Conservation (phyloP, 1,139 yeast species). For the Taphrina communis region DNA sequence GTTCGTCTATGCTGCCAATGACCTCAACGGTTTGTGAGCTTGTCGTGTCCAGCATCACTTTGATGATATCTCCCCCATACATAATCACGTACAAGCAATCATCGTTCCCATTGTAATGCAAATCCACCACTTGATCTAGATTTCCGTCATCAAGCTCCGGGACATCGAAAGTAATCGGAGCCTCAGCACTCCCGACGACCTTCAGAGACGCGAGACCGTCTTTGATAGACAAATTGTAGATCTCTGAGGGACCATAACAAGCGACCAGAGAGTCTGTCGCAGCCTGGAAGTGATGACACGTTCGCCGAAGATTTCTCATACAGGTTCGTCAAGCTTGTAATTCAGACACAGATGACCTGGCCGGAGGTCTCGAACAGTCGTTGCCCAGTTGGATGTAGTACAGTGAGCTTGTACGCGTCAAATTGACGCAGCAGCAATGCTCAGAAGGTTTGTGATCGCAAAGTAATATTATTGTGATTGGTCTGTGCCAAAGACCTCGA, state of each 20-base stretch:
- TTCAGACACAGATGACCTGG: not conserved
- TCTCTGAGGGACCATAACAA: conserved; percentile 1
- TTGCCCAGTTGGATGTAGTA: too few species aligned
- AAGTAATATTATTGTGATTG: too few species aligned
- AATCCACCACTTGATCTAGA: conserved; percentile 2
- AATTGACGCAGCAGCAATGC: too few species aligned
- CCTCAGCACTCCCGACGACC: too few species aligned
- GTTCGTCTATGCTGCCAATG: conserved; percentile 83
- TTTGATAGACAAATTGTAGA: not conserved
- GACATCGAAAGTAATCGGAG: conserved; percentile 1
- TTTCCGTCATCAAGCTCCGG: conserved; percentile 2
- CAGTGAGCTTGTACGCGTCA: too few species aligned
- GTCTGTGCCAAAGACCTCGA: too few species aligned
- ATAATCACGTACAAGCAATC: conserved; percentile 48
- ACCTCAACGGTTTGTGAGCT: conserved; percentile 66
- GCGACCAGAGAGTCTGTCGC: not conserved
- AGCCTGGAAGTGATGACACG: not conserved
- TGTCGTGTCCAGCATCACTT: conserved; percentile 54
- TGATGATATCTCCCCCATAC: conserved; percentile 51
- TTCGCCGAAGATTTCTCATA: conserved; percentile 16
- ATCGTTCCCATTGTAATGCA: conserved; percentile 21
- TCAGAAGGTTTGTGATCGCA: too few species aligned
- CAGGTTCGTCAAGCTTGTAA: not conserved
- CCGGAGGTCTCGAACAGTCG: not conserved
- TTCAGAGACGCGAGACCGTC: not conserved